Base-by-base conservation (phyloP, 1,284 basidiomycete genomes). In the Vanrija sp. region DNA sequence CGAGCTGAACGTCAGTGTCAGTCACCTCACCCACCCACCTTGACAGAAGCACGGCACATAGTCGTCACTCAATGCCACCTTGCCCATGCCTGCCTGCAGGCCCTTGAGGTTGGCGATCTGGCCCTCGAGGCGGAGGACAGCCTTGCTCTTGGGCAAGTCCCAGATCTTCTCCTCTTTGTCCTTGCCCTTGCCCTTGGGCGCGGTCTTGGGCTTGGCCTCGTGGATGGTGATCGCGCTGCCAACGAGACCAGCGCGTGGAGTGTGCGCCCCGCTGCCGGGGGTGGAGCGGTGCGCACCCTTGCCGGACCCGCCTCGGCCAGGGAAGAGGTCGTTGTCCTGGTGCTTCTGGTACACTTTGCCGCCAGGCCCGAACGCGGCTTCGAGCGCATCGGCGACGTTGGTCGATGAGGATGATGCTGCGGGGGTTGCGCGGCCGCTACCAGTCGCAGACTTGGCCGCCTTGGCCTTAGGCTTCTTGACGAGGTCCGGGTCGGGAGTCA, bases 51-150 rank as follows among this genome's bases (percentile, higher is more conserved):
- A 78, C 3, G 64, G 60, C 22, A 51, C 42, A 19, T 49, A 45
- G 18, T 61, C 61, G 14, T 57, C 55, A 16, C 31, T 31, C 31
- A 31, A 14, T 4, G 59, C 57, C 7, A 51, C 49, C 51, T 70
- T 68, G 6, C 62, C 67, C 22, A 65, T 56, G 20, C 63, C 66
- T 4, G 59, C 62, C 52, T 67, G 65, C 27, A 74, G 51, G 14
- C 27, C 54, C 41, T 57, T 57, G 52, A 76, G 51, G 19, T 60
- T 54, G 2, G 55, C 58, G 3, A 66, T 59, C 19, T 72, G 55
- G 22, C 57, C 59, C 47, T 76, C 73, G n/a, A 99, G 51, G 44
- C 65, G 58, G 58, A 67, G 65, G 12, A 71, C 61, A 46, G 65
- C 66, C n/a, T 55, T 53, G 25, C 65, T 68, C 56, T 72, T 71